Evolutionary conservation across 2,329 filamentous ascomycete species (phyloP), one percentile per base, ranked within the genome.

Genomic region (Aspergillus puulaauensis): DNA sequence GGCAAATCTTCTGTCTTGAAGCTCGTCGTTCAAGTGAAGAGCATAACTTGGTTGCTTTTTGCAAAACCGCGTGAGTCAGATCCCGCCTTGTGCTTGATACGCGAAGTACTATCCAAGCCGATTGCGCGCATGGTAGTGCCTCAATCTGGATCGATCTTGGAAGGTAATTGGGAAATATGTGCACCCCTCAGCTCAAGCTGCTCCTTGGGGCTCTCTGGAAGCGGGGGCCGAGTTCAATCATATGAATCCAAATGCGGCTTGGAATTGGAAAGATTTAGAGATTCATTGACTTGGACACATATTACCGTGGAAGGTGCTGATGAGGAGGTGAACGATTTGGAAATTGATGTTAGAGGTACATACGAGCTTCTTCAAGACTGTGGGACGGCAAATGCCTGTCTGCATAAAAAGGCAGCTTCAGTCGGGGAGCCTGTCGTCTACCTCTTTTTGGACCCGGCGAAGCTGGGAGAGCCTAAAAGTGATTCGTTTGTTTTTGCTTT

Each of bases 401-500:
- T 88, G 21, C 86, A 87, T 68, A 80, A 78, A 63, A 79, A 72
- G 52, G 51, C 19, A 46, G 60, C 51, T 15, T 54, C 24, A 39
- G 50, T 54, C 7, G 58, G 58, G 3, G 53, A 52, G 7, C 63
- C 50, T 8, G 66, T 74, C 1, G 54, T 86, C 0, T 88, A 80
- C 61, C 68, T 89, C 2, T 88, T 87, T 64, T 71, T 86, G 3
- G 83, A 89, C 54, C 82, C 84, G 0, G 72, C 77, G 5, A 78
- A 78, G 15, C 75, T 81, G 37, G 80, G 80, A 0, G 68, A 79
- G 27, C 68, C 77, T 0, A 66, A 73, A 0, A 56, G 79, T 5
- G 85, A 88, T 65, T 69, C 68, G 2, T 86, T 86, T 63, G 80
- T 87, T 0, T 85, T 89, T 63, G 79, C 84, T 2, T 62, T 76